A percentile compares a stretch with the other conserved stretches of the same genome.
Evolutionary conservation across 495 filamentous ascomycete genomes (phyloP).

Genomic region (Penicillium canariense): DNA sequence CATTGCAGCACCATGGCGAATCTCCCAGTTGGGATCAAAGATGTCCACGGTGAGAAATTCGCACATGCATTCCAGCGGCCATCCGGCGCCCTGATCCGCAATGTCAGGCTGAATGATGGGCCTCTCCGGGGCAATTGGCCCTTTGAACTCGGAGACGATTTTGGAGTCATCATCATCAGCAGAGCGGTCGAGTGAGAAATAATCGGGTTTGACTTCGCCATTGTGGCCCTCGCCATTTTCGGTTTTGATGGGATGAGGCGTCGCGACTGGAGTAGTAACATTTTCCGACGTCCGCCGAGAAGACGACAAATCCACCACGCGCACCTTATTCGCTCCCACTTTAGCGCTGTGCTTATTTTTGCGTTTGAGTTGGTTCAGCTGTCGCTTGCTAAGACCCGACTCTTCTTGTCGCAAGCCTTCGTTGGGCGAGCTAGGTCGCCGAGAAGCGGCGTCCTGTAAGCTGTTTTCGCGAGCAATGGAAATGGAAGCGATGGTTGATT

Average conservation of each 20-base stretch:
- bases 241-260: slow-evolving; percentile 66
- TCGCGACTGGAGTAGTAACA: slow-evolving; percentile 60
- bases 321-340: slow-evolving; percentile 81
- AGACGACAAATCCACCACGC: slow-evolving; percentile 82
- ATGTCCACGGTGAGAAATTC: slow-evolving; percentile 90
- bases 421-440: slow-evolving; percentile 49
- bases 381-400: slow-evolving; percentile 76
- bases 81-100: slow-evolving; percentile 67
- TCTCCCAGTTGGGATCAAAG: slow-evolving; percentile 93
- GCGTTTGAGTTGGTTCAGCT: slow-evolving; percentile 90
- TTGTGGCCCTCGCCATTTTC: slow-evolving; percentile 56
- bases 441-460: slow-evolving; percentile 36
- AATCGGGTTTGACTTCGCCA: slow-evolving; percentile 59
- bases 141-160: slow-evolving; percentile 94
- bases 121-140: slow-evolving; percentile 60
- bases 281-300: slow-evolving; percentile 67
- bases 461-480: slow-evolving; percentile 45
- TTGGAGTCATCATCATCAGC: slow-evolving; percentile 84
- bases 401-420: slow-evolving; percentile 59
- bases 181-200: slow-evolving; percentile 78
- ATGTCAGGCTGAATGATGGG: slow-evolving; percentile 62
- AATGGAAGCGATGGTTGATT: slow-evolving; percentile 31
- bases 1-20: slow-evolving; percentile 96
- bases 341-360: slow-evolving; percentile 83
- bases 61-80: slow-evolving; percentile 92